Percentiles rank a stretch among this genome's conserved stretches.
These are phyloP conservation scores for Xylaria flabelliformis DNA, from an alignment of 495 filamentous ascomycete species.

Conservation along the genomic window DNA sequence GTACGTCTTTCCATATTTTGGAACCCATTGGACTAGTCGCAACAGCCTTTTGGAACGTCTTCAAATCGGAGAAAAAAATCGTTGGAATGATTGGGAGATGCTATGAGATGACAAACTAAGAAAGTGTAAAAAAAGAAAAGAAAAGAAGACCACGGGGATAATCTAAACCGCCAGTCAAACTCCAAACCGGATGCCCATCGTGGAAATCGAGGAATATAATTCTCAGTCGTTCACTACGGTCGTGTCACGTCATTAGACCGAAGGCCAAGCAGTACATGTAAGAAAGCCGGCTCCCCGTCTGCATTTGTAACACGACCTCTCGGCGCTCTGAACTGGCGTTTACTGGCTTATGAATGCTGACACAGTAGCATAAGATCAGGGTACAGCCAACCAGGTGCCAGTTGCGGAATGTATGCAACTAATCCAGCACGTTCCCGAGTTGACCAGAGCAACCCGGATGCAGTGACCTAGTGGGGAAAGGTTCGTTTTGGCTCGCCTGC, in stretches of 20 bases:
- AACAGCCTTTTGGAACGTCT: constrained; percentile 13
- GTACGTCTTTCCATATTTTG: constrained; percentile 9
- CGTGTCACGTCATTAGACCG: constrained; percentile 23
- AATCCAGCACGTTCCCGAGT: not conserved
- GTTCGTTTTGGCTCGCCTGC: constrained; percentile 6
- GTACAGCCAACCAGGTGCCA: not conserved
- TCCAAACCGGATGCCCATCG: constrained; percentile 26
- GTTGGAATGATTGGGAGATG: constrained; percentile 30
- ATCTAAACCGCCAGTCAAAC: constrained; percentile 29
- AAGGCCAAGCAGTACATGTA: constrained; percentile 16
- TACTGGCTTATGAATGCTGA: constrained; percentile 10
- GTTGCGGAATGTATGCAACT: constrained; percentile 11
- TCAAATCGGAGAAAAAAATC: constrained; percentile 27
- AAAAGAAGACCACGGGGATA: constrained; percentile 13
- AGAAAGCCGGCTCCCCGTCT: constrained; percentile 13
- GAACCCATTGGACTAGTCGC: constrained; percentile 12
- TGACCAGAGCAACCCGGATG: constrained; percentile 10
- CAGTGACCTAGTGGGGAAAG: constrained; percentile 5
- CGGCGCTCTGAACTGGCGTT: constrained; percentile 13
- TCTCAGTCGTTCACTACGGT: constrained; percentile 23
- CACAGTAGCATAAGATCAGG: constrained; percentile 11
- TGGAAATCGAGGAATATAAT: constrained; percentile 28
- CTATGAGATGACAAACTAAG: constrained; percentile 30
- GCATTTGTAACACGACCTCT: constrained; percentile 5
- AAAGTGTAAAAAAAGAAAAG: constrained; percentile 24